Conservation (phyloP, 306 rosid genomes). For the Chamaecrista fasciculata region DNA sequence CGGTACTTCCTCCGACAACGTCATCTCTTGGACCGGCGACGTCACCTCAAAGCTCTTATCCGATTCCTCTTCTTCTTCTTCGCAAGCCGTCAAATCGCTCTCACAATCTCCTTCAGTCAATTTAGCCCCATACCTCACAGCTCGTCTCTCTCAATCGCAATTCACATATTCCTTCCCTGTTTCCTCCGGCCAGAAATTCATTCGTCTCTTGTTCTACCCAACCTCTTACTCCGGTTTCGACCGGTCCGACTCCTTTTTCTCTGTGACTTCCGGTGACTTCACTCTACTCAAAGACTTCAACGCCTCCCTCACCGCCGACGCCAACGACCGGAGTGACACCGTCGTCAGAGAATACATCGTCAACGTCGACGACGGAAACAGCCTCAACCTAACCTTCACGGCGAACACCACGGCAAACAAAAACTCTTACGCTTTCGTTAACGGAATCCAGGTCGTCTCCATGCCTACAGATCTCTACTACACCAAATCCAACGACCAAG, state of each 20-base stretch:
- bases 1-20: background rate
- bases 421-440: slow-evolving; percentile 33
- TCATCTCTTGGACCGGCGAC: background rate
- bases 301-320: slow-evolving; percentile 20
- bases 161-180: slow-evolving; percentile 42
- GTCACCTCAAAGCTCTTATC: background rate
- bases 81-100: background rate
- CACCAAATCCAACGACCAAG: background rate
- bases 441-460: slow-evolving; percentile 56
- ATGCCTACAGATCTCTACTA: slow-evolving; percentile 51
- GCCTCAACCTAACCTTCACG: background rate
- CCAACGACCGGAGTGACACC: background rate
- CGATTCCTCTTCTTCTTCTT: too few species aligned
- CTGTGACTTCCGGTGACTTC: slow-evolving; percentile 22
- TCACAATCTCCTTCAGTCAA: background rate
- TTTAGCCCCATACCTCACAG: slow-evolving; percentile 1
- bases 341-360: slow-evolving; percentile 34
- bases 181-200: slow-evolving; percentile 25
- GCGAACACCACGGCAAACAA: background rate
- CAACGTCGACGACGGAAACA: background rate
- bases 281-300: slow-evolving; percentile 38
- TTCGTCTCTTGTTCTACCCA: slow-evolving; percentile 30
- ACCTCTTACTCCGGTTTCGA: background rate
- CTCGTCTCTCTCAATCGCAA: slow-evolving; percentile 26
- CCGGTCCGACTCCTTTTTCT: slow-evolving; percentile 21